Conservation (phyloP, 768 basidiomycete species). For the Cystobasidiopsis lactophilus region DNA sequence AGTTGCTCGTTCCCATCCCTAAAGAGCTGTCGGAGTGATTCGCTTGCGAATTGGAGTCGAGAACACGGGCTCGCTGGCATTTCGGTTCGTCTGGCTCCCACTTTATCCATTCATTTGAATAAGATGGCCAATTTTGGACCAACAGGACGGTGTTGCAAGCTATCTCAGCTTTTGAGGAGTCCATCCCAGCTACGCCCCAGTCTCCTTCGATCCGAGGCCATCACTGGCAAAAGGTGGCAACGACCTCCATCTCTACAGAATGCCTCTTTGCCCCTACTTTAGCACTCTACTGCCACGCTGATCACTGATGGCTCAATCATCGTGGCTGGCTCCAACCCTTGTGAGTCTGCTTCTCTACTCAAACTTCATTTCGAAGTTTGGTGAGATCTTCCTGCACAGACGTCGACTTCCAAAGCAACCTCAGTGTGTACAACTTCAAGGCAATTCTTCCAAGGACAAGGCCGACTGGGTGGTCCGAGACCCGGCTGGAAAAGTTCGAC, state of each 20-base stretch:
- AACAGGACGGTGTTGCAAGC: too few species aligned
- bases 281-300: conserved; percentile 79
- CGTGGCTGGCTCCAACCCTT: conserved; percentile 82
- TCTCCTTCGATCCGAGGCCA: conserved; percentile 51
- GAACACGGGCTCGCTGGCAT: conserved; percentile 55
- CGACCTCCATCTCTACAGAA: conserved; percentile 12
- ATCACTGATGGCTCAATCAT: conserved; percentile 66
- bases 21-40: too few species aligned
- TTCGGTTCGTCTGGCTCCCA: too few species aligned
- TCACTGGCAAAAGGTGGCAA: conserved; percentile 48
- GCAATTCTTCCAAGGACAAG: neutral
- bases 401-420: too few species aligned
- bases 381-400: too few species aligned
- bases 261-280: conserved; percentile 42
- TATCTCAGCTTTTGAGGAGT: conserved; percentile 33
- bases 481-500: conserved; percentile 57
- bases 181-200: conserved; percentile 55
- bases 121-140: too few species aligned
- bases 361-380: too few species aligned
- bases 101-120: too few species aligned
- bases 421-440: conserved; percentile 26
- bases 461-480: conserved; percentile 36
- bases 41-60: too few species aligned
- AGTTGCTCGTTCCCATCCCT: too few species aligned
- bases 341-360: too few species aligned